Base-by-base conservation (phyloP, 208 protist species). In the Crithidia thermophila region DNA sequence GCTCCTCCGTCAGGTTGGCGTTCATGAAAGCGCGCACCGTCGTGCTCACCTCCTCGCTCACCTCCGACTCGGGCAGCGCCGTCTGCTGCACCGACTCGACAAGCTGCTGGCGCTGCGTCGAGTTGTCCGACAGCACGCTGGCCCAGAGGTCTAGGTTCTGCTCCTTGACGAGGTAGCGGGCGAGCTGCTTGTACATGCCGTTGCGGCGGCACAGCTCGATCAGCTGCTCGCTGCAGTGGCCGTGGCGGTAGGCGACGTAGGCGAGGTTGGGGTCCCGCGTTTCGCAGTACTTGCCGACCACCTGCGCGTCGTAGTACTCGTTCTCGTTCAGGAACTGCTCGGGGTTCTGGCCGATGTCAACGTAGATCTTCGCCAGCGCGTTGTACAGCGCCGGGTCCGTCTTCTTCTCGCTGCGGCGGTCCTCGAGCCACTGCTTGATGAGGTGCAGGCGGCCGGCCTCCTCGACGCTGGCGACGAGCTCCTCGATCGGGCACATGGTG, bases 11-110 rank as follows among this genome's bases (percentile, higher is more conserved):
- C 31, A 99, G 77, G 55, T 99, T 90, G 37, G 99, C 98, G 64
- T 90, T 93, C 96, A 99, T 99, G 87, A 99, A 99, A 14, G 98
- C 98, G 61, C 98, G 97, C 52, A 99, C 99, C 16, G 99, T 99
- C 4, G 90, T 85, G 46, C 97, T 98, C 9, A 99, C 98, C 74
- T 99, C 98, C 56, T 99, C 97, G 39, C 96, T 91, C 31, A 98
- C 93, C 60, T 98, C 90, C 30, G 90, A 90, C 79, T 99, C 97
- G 37, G 98, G 98, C n/a, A 99, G 83, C 11, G 98, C 99, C 14
- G 95, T 98, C 71, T 99, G 97, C 46, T 99, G 98, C 18, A 99
- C 98, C 51, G 98, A 95, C 78, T 99, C 98, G 51, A 99, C 94
- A 9, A 99, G 79, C 40, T 92, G 75, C 43, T 93, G 86, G 64